A percentile compares a stretch with the other conserved stretches of the same genome.
Conservation (phyloP, 2,329 filamentous ascomycete species). For the Apiospora koreana region DNA sequence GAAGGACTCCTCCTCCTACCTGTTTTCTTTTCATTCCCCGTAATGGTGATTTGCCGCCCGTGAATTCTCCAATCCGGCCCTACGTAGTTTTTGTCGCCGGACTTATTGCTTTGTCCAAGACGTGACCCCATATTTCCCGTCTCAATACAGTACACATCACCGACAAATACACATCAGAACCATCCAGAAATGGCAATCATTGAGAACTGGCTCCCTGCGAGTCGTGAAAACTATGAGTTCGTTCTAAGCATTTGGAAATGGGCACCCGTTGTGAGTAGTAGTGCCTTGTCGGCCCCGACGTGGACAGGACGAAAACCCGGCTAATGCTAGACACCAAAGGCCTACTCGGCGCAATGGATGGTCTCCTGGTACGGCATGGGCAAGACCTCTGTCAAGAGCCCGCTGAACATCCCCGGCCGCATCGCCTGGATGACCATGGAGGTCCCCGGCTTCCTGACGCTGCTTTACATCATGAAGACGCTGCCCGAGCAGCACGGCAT, state of each 20-base stretch:
- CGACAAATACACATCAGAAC: not conserved
- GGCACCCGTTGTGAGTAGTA: not conserved
- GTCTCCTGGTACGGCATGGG: conserved; percentile 86
- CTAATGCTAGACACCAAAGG: conserved; percentile 43
- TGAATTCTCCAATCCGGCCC: not conserved
- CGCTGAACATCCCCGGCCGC: conserved; percentile 85
- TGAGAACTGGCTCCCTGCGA: conserved; percentile 58
- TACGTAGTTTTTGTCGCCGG: not conserved
- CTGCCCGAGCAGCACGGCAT: conserved; percentile 62
- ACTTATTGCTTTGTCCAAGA: not conserved
- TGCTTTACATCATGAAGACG: conserved; percentile 77
- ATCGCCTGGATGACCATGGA: conserved; percentile 91
- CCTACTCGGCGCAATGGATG: conserved; percentile 74
- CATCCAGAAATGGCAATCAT: conserved; percentile 45
- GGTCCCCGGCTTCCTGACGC: conserved; percentile 70
- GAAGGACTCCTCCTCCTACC: too few relatives aligned
- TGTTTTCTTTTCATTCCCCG: not conserved
- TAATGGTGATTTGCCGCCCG: not conserved
- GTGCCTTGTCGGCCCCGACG: too few relatives aligned
- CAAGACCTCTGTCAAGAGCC: conserved; percentile 78
- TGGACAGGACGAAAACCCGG: too few relatives aligned
- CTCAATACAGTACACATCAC: not conserved
- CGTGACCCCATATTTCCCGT: not conserved
- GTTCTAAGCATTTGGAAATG: conserved; percentile 4
- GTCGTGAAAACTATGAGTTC: conserved; percentile 56